These are phyloP conservation scores for Lentinula sp. DNA, from an alignment of 768 basidiomycete genomes.

Conservation along the genomic window DNA sequence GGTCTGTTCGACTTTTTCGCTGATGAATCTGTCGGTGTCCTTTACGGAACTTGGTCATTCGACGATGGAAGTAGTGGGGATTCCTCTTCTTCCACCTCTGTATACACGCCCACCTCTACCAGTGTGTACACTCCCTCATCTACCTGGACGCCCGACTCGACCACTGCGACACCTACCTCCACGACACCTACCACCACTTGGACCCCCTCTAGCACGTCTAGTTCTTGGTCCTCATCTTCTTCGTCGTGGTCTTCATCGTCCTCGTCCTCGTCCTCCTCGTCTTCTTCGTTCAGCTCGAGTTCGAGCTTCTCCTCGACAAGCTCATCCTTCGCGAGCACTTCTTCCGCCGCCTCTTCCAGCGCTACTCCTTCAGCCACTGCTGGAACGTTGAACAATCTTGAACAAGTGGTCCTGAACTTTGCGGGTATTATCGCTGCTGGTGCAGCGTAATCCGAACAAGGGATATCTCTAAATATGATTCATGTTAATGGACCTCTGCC, in stretches of 20 bases:
- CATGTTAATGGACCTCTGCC: not conserved
- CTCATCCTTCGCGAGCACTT: not conserved
- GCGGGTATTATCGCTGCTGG: conserved; percentile 1
- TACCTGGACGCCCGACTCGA: conserved; percentile 10
- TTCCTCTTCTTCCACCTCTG: conserved; percentile 14
- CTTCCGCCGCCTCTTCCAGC: conserved; percentile 4
- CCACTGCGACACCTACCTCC: conserved; percentile 16
- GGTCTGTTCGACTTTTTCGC: conserved; percentile 54
- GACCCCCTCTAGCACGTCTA: not conserved
- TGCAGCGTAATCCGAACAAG: not conserved
- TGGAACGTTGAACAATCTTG: not conserved
- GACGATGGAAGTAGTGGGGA: conserved; percentile 17
- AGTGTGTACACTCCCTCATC: conserved; percentile 13
- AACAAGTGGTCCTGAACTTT: conserved; percentile 7
- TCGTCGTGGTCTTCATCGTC: not conserved
- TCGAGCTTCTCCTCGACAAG: not conserved
- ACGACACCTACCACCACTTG: conserved; percentile 2
- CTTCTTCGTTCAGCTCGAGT: conserved; percentile 1
- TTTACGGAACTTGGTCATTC: conserved; percentile 46
- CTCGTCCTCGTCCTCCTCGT: not conserved
- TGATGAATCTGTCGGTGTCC: conserved; percentile 31
- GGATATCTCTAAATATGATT: not conserved
- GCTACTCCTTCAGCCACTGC: conserved; percentile 1
- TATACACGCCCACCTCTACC: conserved; percentile 3
- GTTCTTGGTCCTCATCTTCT: not conserved